phyloP scores from a whole-genome alignment of 1,284 basidiomycete genomes.

The Sporisorium scitamineum region DNA sequence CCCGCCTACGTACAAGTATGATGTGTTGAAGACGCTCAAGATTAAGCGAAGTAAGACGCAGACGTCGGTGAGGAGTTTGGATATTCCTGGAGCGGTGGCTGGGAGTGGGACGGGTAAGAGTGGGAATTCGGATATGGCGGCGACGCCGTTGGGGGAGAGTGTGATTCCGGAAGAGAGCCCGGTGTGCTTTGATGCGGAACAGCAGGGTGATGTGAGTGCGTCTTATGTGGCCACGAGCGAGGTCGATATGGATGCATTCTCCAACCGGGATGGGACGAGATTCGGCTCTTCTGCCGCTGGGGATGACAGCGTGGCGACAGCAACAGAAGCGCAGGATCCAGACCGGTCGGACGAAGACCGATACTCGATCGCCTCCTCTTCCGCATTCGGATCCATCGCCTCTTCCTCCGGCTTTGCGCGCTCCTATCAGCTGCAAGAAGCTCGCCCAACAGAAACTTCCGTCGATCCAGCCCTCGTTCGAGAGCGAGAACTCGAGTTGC shows the following conservation, averaged over 20 bases:
- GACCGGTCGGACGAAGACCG: constrained; percentile 52
- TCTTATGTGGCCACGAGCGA: constrained; percentile 1
- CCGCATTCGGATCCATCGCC: constrained; percentile 45
- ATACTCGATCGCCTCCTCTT: constrained; percentile 50
- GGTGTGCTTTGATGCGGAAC: not conserved
- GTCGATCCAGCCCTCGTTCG: constrained; percentile 19
- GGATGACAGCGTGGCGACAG: not conserved
- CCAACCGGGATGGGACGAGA: not conserved
- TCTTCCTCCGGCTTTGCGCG: constrained; percentile 41
- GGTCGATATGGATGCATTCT: not conserved
- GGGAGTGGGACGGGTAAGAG: not conserved
- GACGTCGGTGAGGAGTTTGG: constrained; percentile 24
- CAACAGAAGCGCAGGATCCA: constrained; percentile 11
- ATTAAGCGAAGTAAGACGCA: constrained; percentile 58
- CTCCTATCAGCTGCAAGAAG: constrained; percentile 15
- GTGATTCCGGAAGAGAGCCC: constrained; percentile 40
- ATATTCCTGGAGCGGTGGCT: constrained; percentile 17
- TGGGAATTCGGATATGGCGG: constrained; percentile 10
- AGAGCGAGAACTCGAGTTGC: constrained; percentile 37
- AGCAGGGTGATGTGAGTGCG: constrained; percentile 15
- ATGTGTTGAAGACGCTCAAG: constrained; percentile 74
- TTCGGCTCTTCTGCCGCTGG: not conserved
- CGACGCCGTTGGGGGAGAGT: constrained; percentile 27
- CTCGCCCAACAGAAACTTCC: not conserved
- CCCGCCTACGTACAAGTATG: constrained; percentile 81